Base-by-base conservation (phyloP, 148 eudicot genomes). In the Pharnaceum exiguum region DNA sequence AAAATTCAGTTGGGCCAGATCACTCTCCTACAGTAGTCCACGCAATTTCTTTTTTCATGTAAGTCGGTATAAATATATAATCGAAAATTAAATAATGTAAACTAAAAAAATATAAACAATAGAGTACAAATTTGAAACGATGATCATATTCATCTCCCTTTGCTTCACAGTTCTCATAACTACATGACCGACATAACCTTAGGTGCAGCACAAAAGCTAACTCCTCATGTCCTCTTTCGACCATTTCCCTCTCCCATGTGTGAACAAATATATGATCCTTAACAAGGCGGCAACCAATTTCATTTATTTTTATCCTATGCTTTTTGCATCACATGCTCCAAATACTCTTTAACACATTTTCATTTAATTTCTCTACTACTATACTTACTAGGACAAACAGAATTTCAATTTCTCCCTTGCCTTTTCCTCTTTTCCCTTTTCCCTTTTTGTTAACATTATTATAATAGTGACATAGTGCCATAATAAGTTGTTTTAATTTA, bases 121-220 rank as follows among this genome's bases (percentile, higher is more conserved):
- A 53, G 62, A 61, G 48, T 38, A 30, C 67, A 69, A 69, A 29
- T 54, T 62, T 36, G 47, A 62, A 55, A 69, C 57, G 51, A 69
- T 38, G 38, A 54, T 5, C 49, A 11, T 7, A n/a, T n/a, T n/a
- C n/a, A n/a, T 29, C 16, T 1, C 29, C 10, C 35, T 44, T 29
- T 10, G 10, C n/a, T 2, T 13, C 51, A 43, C 71, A n/a, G n/a
- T n/a, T n/a, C n/a, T n/a, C n/a, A n/a, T n/a, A n/a, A n/a, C n/a
- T n/a, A n/a, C n/a, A n/a, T n/a, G n/a, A n/a, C n/a, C 72, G 67
- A 69, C 67, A 53, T 38, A 33, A 7, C 66, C 49, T 46, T 28
- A 4, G 9, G 22, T 18, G 10, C 48, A 53, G 18, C 46, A n/a
- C 49, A 68, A 54, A 45, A 19, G 72, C 67, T 38, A 54, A 60